These are phyloP conservation scores for Penicillium dipodomyicola DNA, from an alignment of 495 filamentous ascomycete species.

Conservation along the genomic window DNA sequence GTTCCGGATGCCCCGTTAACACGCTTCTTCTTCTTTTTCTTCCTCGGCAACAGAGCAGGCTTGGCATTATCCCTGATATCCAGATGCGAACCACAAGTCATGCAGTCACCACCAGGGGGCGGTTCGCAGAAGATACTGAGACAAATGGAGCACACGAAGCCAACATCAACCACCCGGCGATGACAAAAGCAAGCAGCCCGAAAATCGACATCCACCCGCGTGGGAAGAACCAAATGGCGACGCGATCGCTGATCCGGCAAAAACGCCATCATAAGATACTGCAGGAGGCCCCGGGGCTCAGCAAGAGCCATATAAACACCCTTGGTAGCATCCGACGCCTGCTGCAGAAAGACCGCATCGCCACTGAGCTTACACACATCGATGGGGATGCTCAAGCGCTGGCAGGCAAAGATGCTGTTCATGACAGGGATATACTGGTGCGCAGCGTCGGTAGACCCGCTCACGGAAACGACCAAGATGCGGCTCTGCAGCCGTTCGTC, in stretches of 20 bases:
- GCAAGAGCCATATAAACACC: slow-evolving; percentile 79
- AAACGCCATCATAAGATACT: slow-evolving; percentile 96
- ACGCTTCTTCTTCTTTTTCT: slow-evolving; percentile 71
- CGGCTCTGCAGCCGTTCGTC: slow-evolving; percentile 65
- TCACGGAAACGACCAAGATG: slow-evolving; percentile 82
- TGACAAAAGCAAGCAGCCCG: slow-evolving; percentile 97
- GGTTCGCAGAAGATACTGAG: slow-evolving; percentile 78
- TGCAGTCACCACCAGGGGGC: slow-evolving; percentile 65
- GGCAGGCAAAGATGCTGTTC: slow-evolving; percentile 95
- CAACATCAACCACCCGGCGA: slow-evolving; percentile 82
- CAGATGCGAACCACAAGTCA: slow-evolving; percentile 88
- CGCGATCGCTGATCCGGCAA: slow-evolving; percentile 71
- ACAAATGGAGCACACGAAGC: slow-evolving; percentile 94
- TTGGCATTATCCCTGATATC: slow-evolving; percentile 67
- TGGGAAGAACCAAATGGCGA: slow-evolving; percentile 66
- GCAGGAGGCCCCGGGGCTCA: slow-evolving; percentile 66
- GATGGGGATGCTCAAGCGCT: slow-evolving; percentile 77
- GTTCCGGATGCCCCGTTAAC: slow-evolving; percentile 42
- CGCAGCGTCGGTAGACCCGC: slow-evolving; percentile 77
- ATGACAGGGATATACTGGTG: slow-evolving; percentile 96
- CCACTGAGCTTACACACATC: slow-evolving; percentile 85
- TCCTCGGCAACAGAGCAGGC: slow-evolving; percentile 69
- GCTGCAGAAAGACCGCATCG: slow-evolving; percentile 88
- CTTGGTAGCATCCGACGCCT: slow-evolving; percentile 84
- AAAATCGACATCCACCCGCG: slow-evolving; percentile 88